Evolutionary conservation across 2,329 filamentous ascomycete species (phyloP).

Genomic region (Fusarium bactridioides): DNA sequence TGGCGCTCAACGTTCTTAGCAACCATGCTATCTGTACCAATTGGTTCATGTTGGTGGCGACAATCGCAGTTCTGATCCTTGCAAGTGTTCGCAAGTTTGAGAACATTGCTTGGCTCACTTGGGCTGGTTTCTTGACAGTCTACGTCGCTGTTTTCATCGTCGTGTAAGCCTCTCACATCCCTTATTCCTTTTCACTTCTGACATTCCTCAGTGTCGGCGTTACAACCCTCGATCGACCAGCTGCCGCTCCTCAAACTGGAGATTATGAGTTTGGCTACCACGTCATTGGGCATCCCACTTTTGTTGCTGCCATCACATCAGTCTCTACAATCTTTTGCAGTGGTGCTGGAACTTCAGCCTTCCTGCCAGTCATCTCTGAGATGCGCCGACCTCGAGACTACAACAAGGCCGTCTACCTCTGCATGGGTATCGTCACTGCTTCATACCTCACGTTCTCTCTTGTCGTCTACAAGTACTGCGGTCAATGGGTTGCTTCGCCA

Average conservation of each 20-base stretch:
- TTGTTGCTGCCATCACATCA: slow-evolving; percentile 62
- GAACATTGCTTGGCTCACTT: slow-evolving; percentile 59
- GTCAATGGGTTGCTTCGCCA: slow-evolving; percentile 42
- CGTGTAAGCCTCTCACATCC: slow-evolving; percentile 4
- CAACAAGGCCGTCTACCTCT: slow-evolving; percentile 37
- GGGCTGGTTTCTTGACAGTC: slow-evolving; percentile 62
- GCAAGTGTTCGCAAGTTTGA: slow-evolving; percentile 56
- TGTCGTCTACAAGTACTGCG: slow-evolving; percentile 45
- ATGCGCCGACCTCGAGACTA: slow-evolving; percentile 51
- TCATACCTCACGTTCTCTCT: slow-evolving; percentile 43
- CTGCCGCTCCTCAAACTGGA: slow-evolving; percentile 63
- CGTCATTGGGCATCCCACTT: slow-evolving; percentile 59
- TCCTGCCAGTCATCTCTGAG: slow-evolving; percentile 60
- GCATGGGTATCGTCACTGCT: slow-evolving; percentile 36
- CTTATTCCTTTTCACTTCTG: neutral
- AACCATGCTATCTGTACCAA: slow-evolving; percentile 66
- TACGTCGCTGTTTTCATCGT: slow-evolving; percentile 65
- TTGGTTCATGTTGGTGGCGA: slow-evolving; percentile 63
- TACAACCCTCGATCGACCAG: slow-evolving; percentile 60
- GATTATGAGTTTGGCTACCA: slow-evolving; percentile 63
- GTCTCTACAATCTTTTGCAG: slow-evolving; percentile 55
- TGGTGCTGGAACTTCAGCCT: slow-evolving; percentile 51
- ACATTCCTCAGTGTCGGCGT: slow-evolving; percentile 40
- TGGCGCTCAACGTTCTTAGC: slow-evolving; percentile 67
- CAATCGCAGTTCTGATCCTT: slow-evolving; percentile 56